phyloP scores from a whole-genome alignment of 768 basidiomycete species.

The Termitomyces sp. region DNA sequence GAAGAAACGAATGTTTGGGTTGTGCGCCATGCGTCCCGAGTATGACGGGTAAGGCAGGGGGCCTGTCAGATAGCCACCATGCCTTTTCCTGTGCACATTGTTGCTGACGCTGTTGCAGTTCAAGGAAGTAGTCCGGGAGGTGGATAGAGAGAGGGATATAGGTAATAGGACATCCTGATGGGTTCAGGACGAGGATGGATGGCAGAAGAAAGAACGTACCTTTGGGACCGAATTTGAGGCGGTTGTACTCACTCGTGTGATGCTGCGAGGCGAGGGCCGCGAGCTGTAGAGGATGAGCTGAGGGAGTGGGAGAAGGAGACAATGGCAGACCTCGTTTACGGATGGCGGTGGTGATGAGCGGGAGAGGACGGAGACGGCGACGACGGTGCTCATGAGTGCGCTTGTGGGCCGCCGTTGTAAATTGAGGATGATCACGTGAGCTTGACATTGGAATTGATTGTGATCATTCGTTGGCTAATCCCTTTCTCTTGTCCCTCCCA shows the following conservation, averaged over 20 bases:
- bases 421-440: neutral
- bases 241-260: slow-evolving; percentile 66
- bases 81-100: slow-evolving; percentile 26
- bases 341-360: neutral
- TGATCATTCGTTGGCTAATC: slow-evolving; percentile 6
- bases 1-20: slow-evolving; percentile 24
- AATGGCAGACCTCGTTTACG: neutral
- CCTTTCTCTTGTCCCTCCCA: slow-evolving; percentile 9
- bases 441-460: slow-evolving; percentile 4
- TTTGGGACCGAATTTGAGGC: slow-evolving; percentile 53
- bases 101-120: slow-evolving; percentile 49
- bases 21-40: slow-evolving; percentile 23
- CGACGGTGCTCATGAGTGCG: slow-evolving; percentile 5
- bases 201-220: slow-evolving; percentile 17
- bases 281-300: slow-evolving; percentile 28
- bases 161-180: slow-evolving; percentile 44
- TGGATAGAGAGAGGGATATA: slow-evolving; percentile 64
- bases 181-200: neutral
- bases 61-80: slow-evolving; percentile 44
- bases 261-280: slow-evolving; percentile 65
- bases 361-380: neutral
- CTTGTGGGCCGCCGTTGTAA: neutral
- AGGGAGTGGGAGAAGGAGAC: neutral
- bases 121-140: slow-evolving; percentile 49
- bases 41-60: slow-evolving; percentile 14